A percentile compares a stretch with the other conserved stretches of the same genome.
Evolutionary conservation across 1,284 basidiomycete species (phyloP).

Genomic region (Trametes versicolor): DNA sequence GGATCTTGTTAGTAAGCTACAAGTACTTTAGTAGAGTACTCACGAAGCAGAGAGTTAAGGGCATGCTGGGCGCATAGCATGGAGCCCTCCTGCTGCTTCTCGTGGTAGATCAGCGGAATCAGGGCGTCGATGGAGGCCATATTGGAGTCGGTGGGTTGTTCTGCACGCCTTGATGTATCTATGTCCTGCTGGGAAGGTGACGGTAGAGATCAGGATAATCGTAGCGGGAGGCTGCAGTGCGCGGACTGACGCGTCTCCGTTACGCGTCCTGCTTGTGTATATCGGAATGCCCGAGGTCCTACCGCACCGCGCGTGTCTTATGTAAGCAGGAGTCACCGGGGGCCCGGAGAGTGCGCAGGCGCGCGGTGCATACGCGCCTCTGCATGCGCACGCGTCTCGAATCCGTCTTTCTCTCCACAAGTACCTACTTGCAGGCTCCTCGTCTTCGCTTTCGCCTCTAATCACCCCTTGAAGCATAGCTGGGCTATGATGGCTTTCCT

Average conservation of each 20-base stretch:
- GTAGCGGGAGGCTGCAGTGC: conserved; percentile 17
- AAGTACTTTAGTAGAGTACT: conserved; percentile 40
- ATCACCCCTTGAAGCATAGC: neutral
- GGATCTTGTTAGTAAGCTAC: conserved; percentile 7
- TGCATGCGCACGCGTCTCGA: neutral
- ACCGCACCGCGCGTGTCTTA: conserved; percentile 48
- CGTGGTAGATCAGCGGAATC: conserved; percentile 74
- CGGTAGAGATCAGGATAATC: conserved; percentile 25
- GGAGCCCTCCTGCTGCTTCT: conserved; percentile 77
- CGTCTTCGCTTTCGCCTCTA: neutral
- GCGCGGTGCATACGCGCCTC: conserved; percentile 1
- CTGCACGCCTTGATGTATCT: neutral
- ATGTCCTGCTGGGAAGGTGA: conserved; percentile 8
- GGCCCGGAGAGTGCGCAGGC: conserved; percentile 23
- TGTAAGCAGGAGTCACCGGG: conserved; percentile 37
- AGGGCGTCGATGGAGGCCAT: conserved; percentile 71
- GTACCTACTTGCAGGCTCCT: neutral
- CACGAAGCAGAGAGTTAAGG: conserved; percentile 82
- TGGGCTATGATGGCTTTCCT: conserved; percentile 40
- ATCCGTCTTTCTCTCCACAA: neutral
- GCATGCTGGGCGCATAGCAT: conserved; percentile 91
- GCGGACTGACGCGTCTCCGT: conserved; percentile 40
- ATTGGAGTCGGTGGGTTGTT: conserved; percentile 1
- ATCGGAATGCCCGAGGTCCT: conserved; percentile 34
- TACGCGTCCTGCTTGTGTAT: conserved; percentile 34